Percentiles rank a stretch among this genome's conserved stretches.
phyloP scores from a whole-genome alignment of 2,329 filamentous ascomycete species.

The Leptoxyphium fumago region DNA sequence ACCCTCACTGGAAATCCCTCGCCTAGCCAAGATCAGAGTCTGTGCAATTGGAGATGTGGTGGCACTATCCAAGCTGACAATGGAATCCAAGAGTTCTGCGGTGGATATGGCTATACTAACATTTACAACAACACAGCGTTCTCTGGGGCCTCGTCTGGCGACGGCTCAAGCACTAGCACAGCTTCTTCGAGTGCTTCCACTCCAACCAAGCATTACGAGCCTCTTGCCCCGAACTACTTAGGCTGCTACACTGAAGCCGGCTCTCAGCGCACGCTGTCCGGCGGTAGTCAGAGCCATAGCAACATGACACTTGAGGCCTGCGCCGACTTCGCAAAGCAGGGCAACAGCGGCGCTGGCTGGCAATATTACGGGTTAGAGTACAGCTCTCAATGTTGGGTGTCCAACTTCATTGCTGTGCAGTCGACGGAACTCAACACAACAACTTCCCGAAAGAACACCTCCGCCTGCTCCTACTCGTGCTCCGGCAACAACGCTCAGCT shows the following conservation, averaged over 20 bases:
- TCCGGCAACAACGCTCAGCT: constrained; percentile 11
- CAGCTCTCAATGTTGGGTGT: constrained; percentile 19
- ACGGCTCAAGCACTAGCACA: constrained; percentile 9
- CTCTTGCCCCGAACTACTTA: constrained; percentile 14
- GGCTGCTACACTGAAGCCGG: constrained; percentile 16
- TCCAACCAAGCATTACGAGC: constrained; percentile 5
- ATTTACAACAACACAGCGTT: constrained; percentile 21
- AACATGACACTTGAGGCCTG: constrained; percentile 17
- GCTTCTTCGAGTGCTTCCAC: constrained; percentile 4
- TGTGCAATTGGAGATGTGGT: constrained; percentile 15
- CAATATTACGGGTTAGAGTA: constrained; percentile 20
- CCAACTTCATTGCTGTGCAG: constrained; percentile 6
- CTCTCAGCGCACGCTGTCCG: constrained; percentile 10
- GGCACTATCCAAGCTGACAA: constrained; percentile 14
- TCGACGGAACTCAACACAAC: constrained; percentile 6
- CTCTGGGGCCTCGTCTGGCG: constrained; percentile 5
- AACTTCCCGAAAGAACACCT: constrained; percentile 7
- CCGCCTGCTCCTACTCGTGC: constrained; percentile 14
- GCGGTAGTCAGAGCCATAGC: constrained; percentile 4
- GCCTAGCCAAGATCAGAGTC: constrained; percentile 4
- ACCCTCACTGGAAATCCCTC: constrained; percentile 15
- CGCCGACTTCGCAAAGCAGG: constrained; percentile 9
- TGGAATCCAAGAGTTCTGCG: constrained; percentile 14
- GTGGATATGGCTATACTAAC: constrained; percentile 16
- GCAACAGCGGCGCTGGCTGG: constrained; percentile 10